These are phyloP conservation scores for Brasenia schreberi DNA, from an alignment of 164 flowering plant genomes.

Conservation along the genomic window DNA sequence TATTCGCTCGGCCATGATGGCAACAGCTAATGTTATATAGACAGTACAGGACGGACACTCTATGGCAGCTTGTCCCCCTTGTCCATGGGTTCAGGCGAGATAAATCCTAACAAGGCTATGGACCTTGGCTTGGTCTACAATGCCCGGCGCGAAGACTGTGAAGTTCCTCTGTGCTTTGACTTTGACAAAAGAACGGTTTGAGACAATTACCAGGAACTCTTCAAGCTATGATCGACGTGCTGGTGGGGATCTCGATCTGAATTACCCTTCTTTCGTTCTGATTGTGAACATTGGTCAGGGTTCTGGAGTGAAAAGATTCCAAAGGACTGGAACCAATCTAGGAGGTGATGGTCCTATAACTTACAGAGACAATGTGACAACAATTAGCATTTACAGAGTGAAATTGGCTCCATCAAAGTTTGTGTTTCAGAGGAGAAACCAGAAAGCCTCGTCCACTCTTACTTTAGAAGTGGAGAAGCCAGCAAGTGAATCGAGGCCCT, in stretches of 20 bases:
- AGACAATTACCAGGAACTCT: conserved; percentile 21
- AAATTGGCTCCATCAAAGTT: conserved; percentile 31
- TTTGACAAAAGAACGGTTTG: conserved; percentile 29
- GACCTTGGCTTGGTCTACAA: conserved; percentile 66
- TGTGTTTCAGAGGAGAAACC: conserved; percentile 28
- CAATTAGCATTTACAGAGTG: conserved; percentile 6
- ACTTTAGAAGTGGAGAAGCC: not conserved
- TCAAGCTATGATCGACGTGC: conserved; percentile 17
- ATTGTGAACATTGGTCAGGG: conserved; percentile 9
- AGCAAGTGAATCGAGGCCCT: not conserved
- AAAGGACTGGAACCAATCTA: conserved; percentile 46
- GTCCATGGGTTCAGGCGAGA: conserved; percentile 57
- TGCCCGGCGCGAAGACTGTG: conserved; percentile 23
- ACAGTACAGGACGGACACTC: conserved; percentile 30
- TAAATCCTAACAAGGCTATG: conserved; percentile 54
- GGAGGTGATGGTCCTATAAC: conserved; percentile 30
- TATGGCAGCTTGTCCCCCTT: conserved; percentile 35
- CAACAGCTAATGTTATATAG: conserved; percentile 13
- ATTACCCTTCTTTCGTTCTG: conserved; percentile 64
- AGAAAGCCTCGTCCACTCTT: conserved; percentile 26
- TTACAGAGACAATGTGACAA: conserved; percentile 8
- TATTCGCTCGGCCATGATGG: no score
- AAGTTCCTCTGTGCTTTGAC: conserved; percentile 44
- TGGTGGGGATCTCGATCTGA: conserved; percentile 34
- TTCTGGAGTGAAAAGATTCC: conserved; percentile 16